phyloP scores from a whole-genome alignment of 1,139 yeast species.

The Protomyces inouyei region DNA sequence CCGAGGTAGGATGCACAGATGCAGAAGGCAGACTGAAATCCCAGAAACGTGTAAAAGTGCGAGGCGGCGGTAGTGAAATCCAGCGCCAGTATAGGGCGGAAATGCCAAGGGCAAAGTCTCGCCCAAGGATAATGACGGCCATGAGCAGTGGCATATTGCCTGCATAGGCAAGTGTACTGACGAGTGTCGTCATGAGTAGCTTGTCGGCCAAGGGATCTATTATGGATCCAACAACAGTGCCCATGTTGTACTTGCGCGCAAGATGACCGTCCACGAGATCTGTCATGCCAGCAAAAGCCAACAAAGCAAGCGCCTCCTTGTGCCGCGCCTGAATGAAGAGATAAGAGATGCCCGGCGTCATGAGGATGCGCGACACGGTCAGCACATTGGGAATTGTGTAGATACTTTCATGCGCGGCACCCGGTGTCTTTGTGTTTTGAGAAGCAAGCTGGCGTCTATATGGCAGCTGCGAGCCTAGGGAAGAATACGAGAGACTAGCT shows the following conservation, averaged over 20 bases:
- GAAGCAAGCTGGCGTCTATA: too few relatives aligned
- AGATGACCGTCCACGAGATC: conserved; percentile 89
- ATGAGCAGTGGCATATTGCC: conserved; percentile 58
- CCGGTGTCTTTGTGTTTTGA: too few relatives aligned
- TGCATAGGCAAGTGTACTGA: conserved; percentile 66
- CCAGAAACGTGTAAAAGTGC: conserved; percentile 65
- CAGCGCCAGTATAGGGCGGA: conserved; percentile 73
- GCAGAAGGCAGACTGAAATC: conserved; percentile 79
- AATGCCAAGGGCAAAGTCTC: conserved; percentile 73
- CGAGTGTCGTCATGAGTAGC: conserved; percentile 77
- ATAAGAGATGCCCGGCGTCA: conserved; percentile 83
- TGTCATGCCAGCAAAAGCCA: conserved; percentile 79
- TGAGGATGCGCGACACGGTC: conserved; percentile 67
- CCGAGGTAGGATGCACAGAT: conserved; percentile 77
- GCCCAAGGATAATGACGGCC: conserved; percentile 72
- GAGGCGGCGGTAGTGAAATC: conserved; percentile 68
- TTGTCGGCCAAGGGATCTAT: conserved; percentile 96
- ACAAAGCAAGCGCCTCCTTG: conserved; percentile 64
- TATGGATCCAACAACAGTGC: conserved; percentile 81
- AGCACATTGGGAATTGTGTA: conserved; percentile 81
- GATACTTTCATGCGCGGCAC: conserved; percentile 49
- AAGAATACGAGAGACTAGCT: too few relatives aligned
- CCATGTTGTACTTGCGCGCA: conserved; percentile 73
- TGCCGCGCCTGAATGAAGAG: conserved; percentile 49
- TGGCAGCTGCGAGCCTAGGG: too few relatives aligned